Evolutionary conservation across 805 yeast genomes (phyloP).

Genomic region (Starmerella geochares): DNA sequence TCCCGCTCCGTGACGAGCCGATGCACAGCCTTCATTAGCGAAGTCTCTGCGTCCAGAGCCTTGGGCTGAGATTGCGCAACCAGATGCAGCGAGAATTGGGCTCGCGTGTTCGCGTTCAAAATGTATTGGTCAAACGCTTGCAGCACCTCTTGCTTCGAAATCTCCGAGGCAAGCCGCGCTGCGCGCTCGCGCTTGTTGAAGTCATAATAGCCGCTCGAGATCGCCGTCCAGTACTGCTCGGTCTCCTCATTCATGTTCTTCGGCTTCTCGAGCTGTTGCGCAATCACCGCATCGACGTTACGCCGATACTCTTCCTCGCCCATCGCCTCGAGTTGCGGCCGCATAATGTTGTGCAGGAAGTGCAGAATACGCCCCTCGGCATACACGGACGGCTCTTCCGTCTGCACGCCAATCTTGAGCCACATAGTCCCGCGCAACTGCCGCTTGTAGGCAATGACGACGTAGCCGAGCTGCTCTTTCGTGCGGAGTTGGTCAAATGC

Average conservation of each 20-base stretch:
- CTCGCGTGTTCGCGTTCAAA: conserved; percentile 30
- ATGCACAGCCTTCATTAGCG: conserved; percentile 26
- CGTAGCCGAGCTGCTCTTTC: conserved; percentile 89
- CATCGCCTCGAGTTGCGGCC: conserved; percentile 41
- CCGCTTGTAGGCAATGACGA: conserved; percentile 70
- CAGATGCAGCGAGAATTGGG: conserved; percentile 51
- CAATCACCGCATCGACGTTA: conserved; percentile 58
- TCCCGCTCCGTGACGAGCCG: conserved; percentile 27
- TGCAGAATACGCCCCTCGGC: conserved; percentile 66
- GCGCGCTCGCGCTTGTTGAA: conserved; percentile 50
- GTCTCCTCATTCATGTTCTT: conserved; percentile 75
- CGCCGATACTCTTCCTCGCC: conserved; percentile 54
- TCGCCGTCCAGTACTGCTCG: conserved; percentile 50
- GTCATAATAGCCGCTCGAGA: conserved; percentile 70
- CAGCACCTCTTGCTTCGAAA: conserved; percentile 50
- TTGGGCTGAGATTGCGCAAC: conserved; percentile 39
- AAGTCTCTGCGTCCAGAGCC: conserved; percentile 16
- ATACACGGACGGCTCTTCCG: conserved; percentile 66
- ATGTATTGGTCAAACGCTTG: conserved; percentile 44
- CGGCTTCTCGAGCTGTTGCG: conserved; percentile 55
- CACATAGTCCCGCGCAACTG: conserved; percentile 59
- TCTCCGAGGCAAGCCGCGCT: conserved; percentile 43
- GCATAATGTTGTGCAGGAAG: conserved; percentile 43
- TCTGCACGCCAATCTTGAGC: conserved; percentile 70
- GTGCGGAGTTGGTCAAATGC: conserved; percentile 84